A percentile compares a stretch with the other conserved stretches of the same genome.
These are phyloP conservation scores for Trichoderma semiorbis DNA, from an alignment of 2,329 filamentous ascomycete genomes.

Conservation along the genomic window DNA sequence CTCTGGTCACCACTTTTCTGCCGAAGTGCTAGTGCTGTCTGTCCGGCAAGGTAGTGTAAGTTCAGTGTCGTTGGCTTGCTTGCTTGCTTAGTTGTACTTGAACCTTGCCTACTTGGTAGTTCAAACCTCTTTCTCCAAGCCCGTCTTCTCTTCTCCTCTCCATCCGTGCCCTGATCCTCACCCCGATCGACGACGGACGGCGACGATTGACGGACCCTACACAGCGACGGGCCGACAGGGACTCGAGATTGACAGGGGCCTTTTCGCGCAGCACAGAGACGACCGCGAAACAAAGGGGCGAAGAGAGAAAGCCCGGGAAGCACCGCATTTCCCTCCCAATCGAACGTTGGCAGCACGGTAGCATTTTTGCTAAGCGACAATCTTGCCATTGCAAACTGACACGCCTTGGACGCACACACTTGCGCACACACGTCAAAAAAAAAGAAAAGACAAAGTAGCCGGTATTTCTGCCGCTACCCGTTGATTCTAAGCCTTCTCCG, in stretches of 20 bases:
- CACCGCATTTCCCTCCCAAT: constrained; percentile 4
- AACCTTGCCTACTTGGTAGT: not conserved
- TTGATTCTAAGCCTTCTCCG: not conserved
- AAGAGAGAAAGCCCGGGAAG: not conserved
- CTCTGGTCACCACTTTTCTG: not conserved
- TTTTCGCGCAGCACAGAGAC: constrained; percentile 1
- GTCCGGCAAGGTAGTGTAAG: not conserved
- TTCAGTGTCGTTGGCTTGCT: not conserved
- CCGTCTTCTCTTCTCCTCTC: not conserved
- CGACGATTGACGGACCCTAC: constrained; percentile 13
- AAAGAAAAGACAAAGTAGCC: not conserved
- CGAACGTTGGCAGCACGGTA: not conserved
- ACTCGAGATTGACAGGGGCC: constrained; percentile 12
- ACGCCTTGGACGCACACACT: not conserved
- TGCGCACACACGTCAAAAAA: not conserved
- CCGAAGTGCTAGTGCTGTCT: not conserved
- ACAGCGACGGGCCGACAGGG: constrained; percentile 14
- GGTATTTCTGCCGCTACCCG: constrained; percentile 2
- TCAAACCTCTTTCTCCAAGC: not conserved
- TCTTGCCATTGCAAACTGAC: not conserved
- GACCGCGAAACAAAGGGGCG: constrained; percentile 8
- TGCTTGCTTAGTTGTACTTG: not conserved
- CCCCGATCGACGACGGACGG: constrained; percentile 7
- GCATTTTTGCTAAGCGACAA: constrained; percentile 2
- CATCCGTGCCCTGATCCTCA: not conserved